These are phyloP conservation scores for Prunella vulgaris DNA, from an alignment of 257 asterid species.

Conservation along the genomic window DNA sequence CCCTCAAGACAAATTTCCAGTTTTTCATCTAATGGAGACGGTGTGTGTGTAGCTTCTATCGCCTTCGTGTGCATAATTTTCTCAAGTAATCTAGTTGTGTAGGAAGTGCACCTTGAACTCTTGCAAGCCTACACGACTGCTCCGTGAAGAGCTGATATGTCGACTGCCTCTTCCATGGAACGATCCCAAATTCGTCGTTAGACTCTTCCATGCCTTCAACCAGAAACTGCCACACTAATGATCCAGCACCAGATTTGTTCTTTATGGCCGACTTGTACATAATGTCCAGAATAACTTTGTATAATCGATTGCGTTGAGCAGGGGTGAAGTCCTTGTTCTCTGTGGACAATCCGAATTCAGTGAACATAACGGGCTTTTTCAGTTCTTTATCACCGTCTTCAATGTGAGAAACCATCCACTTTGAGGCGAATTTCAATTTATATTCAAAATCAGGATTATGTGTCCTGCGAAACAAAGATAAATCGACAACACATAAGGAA, in stretches of 20 bases:
- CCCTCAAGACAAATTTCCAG: neutral
- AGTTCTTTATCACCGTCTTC: slow-evolving; percentile 96
- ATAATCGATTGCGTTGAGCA: slow-evolving; percentile 58
- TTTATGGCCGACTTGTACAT: slow-evolving; percentile 66
- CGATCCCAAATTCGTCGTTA: slow-evolving; percentile 85
- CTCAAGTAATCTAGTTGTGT: slow-evolving; percentile 61
- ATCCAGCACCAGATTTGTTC: slow-evolving; percentile 72
- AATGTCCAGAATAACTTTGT: slow-evolving; percentile 65
- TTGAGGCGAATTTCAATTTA: slow-evolving; percentile 60
- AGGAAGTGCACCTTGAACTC: slow-evolving; percentile 79
- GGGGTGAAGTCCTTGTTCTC: slow-evolving; percentile 69
- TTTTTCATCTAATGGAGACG: neutral
- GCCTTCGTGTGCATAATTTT: slow-evolving; percentile 46
- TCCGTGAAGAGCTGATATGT: slow-evolving; percentile 63
- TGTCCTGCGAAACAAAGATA: slow-evolving; percentile 48
- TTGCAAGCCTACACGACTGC: slow-evolving; percentile 83
- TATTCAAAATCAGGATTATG: slow-evolving; percentile 67
- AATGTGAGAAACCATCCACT: slow-evolving; percentile 96
- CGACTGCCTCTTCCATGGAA: slow-evolving; percentile 75
- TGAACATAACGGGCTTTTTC: slow-evolving; percentile 77
- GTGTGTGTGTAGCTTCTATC: slow-evolving; percentile 7
- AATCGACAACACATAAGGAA: neutral
- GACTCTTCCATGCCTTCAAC: slow-evolving; percentile 87
- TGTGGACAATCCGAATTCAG: slow-evolving; percentile 82
- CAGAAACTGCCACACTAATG: slow-evolving; percentile 89